Percentiles rank a stretch among this genome's conserved stretches.
phyloP scores from a whole-genome alignment of 768 basidiomycete genomes.

The Dentipellis sp. region DNA sequence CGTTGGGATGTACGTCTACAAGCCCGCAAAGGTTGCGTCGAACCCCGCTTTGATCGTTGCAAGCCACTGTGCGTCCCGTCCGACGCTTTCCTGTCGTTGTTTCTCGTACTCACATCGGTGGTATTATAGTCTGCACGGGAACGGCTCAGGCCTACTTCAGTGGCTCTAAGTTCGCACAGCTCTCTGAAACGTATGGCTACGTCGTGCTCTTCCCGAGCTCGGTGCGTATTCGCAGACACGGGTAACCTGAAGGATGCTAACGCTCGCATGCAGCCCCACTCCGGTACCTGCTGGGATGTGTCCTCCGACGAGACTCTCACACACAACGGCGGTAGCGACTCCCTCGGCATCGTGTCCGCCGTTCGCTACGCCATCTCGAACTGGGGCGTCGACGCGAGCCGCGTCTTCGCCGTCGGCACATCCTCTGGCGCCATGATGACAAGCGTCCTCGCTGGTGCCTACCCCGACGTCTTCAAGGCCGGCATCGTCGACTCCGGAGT shows the following conservation, averaged over 20 bases:
- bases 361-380: conserved; percentile 38
- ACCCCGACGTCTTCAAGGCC: conserved; percentile 35
- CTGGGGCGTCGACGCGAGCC: conserved; percentile 34
- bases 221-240: too few species aligned
- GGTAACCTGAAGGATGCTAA: too few species aligned
- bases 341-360: conserved; percentile 38
- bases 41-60: conserved; percentile 37
- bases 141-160: conserved; percentile 42
- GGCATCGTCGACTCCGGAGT: conserved; percentile 43
- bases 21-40: conserved; percentile 18
- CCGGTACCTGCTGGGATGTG: conserved; percentile 46
- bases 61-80: conserved; percentile 27
- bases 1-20: conserved; percentile 36
- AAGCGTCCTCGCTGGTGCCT: conserved; percentile 39
- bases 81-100: too few species aligned
- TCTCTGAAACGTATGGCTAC: conserved; percentile 39
- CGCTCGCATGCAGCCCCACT: conserved; percentile 4
- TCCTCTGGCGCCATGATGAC: conserved; percentile 56
- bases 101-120: too few species aligned
- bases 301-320: conserved; percentile 39
- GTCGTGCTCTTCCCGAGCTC: conserved; percentile 35
- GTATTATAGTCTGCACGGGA: conserved; percentile 31
- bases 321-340: conserved; percentile 48
- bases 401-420: conserved; percentile 42
- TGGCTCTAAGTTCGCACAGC: conserved; percentile 38